Base-by-base conservation (phyloP, 176 grass and related monocot genomes). In the Rhynchospora pubera region DNA sequence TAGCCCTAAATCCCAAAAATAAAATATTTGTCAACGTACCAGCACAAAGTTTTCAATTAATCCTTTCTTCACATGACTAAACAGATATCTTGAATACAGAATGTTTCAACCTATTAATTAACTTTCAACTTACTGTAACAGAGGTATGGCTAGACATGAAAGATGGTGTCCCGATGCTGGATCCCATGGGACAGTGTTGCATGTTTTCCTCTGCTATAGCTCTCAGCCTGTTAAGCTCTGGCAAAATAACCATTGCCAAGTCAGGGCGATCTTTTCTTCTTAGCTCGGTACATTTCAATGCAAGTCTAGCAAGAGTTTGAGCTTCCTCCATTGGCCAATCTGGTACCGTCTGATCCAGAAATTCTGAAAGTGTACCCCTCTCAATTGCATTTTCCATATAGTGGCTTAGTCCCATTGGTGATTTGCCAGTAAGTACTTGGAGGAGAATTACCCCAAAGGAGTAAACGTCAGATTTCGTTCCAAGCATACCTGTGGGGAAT, bases 361-460 rank as follows among this genome's bases (percentile, higher is more conserved):
- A 42, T 34, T 83, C 71, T 18, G 21, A 6, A 26, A 89, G 77
- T 14, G 50, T 83, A 5, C 84, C 84, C 18, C 12, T 51, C 62
- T 83, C 79, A 0, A 89, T 51, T 5, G 84, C 62, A 8, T 5
- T 52, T 62, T 83, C 84, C 19, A 79, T 79, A 11, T 22, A 43
- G 14, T 79, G 87, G 7, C 57, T 65, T 60, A 89, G 39, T 65
- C 87, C 87, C 84, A 86, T 86, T n/a, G 87, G 84, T 16, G 66
- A 34, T 52, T n/a, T 77, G 15, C 34, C 87, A 6, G 87, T 86
- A 58, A 86, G 66, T 67, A 89, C 13, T 77, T 89, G 87, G 43
- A 89, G 69, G 62, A 89, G 84, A 74, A 89, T 44, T 16, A 89
- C 65, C 2, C 87, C 87, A 7, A 89, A 77, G 2, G 87, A 89